Conservation (phyloP, 1,284 basidiomycete species). For the Ceratobasidium sp. region DNA sequence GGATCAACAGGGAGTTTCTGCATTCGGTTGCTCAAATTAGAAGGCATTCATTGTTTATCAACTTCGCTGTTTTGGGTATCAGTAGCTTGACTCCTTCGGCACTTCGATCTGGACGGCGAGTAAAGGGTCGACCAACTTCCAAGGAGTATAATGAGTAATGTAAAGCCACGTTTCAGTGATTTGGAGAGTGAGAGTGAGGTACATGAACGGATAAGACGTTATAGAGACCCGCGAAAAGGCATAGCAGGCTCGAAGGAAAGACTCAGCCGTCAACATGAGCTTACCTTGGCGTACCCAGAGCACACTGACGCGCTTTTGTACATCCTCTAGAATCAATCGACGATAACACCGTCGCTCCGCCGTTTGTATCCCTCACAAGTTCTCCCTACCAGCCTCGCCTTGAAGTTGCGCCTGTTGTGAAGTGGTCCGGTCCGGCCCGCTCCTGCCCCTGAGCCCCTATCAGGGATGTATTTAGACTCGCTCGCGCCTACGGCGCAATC, state of each 20-base stretch:
- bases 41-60: no score
- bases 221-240: constrained; percentile 88
- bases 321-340: constrained; percentile 98
- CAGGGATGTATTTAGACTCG: no score
- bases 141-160: constrained; percentile 81
- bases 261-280: no score
- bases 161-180: constrained; percentile 89
- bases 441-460: no score
- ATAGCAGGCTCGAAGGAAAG: no score
- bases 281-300: constrained; percentile 93
- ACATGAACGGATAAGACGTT: constrained; percentile 99
- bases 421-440: constrained; percentile 69
- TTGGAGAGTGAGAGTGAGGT: constrained; percentile 94
- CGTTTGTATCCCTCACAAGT: constrained; percentile 99
- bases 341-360: constrained; percentile 97
- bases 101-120: constrained; percentile 81
- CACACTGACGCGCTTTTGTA: constrained; percentile 95
- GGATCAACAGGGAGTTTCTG: no score
- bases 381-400: constrained; percentile 84
- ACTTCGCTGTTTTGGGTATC: constrained; percentile 78
- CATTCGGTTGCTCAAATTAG: no score
- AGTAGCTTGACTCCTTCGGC: constrained; percentile 81
- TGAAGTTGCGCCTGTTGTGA: constrained; percentile 85
- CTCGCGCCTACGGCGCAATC: no score
- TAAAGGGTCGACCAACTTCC: constrained; percentile 70